A percentile compares a stretch with the other conserved stretches of the same genome.
phyloP scores from a whole-genome alignment of 805 yeast genomes.

The Yarrowia sp. region DNA sequence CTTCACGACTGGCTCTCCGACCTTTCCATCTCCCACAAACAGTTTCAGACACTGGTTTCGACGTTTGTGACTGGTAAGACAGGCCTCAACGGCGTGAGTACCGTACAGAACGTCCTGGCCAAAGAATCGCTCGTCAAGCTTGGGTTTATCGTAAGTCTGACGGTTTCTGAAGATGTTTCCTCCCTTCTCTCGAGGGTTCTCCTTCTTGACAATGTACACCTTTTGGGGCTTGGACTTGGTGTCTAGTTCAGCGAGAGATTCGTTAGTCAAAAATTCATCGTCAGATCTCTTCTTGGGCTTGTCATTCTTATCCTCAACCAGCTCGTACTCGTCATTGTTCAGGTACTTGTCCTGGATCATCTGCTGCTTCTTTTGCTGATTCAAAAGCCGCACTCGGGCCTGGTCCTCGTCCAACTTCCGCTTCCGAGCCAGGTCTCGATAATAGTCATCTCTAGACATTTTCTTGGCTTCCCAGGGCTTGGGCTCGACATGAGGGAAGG shows the following conservation, averaged over 20 bases:
- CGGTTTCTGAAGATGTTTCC: slow-evolving; percentile 30
- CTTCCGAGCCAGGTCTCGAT: slow-evolving; percentile 16
- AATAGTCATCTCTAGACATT: slow-evolving; percentile 35
- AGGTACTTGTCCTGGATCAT: slow-evolving; percentile 28
- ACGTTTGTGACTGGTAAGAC: slow-evolving; percentile 31
- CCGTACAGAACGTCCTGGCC: slow-evolving; percentile 38
- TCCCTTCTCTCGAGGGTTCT: slow-evolving; percentile 35
- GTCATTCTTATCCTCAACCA: slow-evolving; percentile 10
- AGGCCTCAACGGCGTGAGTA: slow-evolving; percentile 30
- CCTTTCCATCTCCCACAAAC: background rate
- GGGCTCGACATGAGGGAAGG: slow-evolving; percentile 36
- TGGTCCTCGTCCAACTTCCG: slow-evolving; percentile 31
- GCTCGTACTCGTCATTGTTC: slow-evolving; percentile 27
- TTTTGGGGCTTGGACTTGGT: slow-evolving; percentile 23
- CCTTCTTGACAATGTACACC: slow-evolving; percentile 32
- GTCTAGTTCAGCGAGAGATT: background rate
- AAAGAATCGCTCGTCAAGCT: slow-evolving; percentile 26
- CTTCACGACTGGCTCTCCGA: slow-evolving; percentile 32
- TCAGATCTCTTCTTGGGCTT: background rate
- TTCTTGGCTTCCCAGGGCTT: slow-evolving; percentile 35
- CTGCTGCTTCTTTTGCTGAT: slow-evolving; percentile 18
- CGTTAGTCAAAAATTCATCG: slow-evolving; percentile 18
- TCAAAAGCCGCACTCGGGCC: slow-evolving; percentile 3
- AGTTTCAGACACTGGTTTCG: slow-evolving; percentile 27
- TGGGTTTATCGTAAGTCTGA: slow-evolving; percentile 29